These are phyloP conservation scores for Tanacetum coccineum DNA, from an alignment of 129 eudicot genomes.

Conservation along the genomic window DNA sequence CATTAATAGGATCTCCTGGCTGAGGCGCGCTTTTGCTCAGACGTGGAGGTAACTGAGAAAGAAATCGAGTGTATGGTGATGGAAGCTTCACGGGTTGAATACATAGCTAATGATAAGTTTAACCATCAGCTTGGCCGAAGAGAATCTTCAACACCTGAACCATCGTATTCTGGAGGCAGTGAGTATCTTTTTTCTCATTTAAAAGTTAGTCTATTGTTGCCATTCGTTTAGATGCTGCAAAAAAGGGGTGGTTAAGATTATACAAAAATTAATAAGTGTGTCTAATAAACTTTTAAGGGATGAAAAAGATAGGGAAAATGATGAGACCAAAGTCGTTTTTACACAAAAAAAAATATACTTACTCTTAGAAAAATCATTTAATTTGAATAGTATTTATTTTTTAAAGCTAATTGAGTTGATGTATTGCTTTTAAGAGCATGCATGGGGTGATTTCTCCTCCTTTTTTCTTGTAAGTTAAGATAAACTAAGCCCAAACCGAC, in stretches of 20 bases:
- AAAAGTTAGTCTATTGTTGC: neutral
- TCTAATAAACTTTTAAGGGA: no score
- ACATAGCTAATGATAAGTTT: conserved; percentile 66
- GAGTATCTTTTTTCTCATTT: conserved; percentile 23
- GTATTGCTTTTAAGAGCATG: no score
- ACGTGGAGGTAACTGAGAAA: conserved; percentile 92
- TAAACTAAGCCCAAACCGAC: no score
- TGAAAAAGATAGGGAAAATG: no score
- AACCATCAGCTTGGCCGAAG: conserved; percentile 62
- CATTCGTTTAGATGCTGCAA: neutral
- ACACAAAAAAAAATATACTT: no score
- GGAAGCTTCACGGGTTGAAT: conserved; percentile 96
- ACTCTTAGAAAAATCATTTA: no score
- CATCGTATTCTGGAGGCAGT: conserved; percentile 95
- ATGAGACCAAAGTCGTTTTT: no score
- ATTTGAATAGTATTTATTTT: no score
- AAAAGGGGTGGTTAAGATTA: neutral
- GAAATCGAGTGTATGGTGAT: conserved; percentile 97
- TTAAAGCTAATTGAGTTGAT: no score
- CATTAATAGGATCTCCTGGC: conserved; percentile 75
- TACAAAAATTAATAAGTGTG: no score
- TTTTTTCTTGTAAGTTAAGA: no score
- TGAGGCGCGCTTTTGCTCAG: conserved; percentile 95
- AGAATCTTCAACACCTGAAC: conserved; percentile 90
- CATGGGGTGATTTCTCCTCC: no score